Evolutionary conservation across 208 protist genomes (phyloP).

Genomic region (Naegleria fowleri): DNA sequence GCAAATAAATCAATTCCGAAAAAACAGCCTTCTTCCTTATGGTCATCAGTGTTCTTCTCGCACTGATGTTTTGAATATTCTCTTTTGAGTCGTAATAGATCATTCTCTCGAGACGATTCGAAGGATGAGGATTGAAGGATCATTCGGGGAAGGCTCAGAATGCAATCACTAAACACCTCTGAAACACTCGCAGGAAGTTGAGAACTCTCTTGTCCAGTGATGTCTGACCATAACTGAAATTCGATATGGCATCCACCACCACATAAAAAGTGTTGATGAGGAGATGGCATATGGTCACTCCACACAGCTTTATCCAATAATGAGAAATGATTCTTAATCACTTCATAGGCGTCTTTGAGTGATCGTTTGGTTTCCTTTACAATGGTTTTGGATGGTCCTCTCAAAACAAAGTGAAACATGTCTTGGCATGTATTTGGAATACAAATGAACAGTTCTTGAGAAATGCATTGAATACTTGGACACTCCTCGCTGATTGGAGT

Average conservation of each 20-base stretch:
- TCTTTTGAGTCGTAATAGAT: background rate
- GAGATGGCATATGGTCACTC: too few species aligned
- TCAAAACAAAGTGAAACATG: background rate
- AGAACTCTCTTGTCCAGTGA: background rate
- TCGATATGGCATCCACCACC: background rate
- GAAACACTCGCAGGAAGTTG: background rate
- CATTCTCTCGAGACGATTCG: background rate
- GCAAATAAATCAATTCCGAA: background rate
- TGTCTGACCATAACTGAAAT: background rate
- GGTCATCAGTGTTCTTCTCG: too few species aligned
- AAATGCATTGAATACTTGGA: background rate
- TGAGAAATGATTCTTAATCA: background rate
- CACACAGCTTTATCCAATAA: background rate
- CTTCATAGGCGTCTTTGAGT: background rate
- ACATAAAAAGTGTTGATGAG: background rate
- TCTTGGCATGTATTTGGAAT: background rate
- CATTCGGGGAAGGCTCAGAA: background rate
- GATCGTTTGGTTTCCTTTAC: background rate
- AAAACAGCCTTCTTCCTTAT: background rate
- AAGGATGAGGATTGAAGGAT: background rate
- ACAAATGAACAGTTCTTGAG: background rate
- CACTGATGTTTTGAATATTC: background rate
- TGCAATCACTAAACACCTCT: background rate
- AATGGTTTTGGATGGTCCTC: background rate
- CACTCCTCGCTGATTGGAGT: background rate